Conservation (phyloP, 2,329 filamentous ascomycete species). For the Pyrenochaeta sp. region DNA sequence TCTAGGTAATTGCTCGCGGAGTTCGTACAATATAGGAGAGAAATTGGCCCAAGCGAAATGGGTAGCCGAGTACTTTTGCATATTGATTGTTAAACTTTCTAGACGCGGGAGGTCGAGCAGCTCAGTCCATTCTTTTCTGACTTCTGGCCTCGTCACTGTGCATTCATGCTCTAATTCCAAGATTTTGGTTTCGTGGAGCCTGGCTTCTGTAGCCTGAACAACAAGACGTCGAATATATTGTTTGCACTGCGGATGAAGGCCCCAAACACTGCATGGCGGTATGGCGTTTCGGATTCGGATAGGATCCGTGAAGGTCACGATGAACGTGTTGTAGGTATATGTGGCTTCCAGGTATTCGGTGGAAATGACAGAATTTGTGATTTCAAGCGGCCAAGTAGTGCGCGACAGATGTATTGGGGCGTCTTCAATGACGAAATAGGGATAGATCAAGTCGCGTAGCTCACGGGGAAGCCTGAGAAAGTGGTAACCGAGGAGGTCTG, state of each 20-base stretch:
- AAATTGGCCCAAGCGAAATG: conserved; percentile 20
- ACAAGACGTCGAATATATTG: conserved; percentile 18
- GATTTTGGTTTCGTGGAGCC: background rate
- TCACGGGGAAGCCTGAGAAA: conserved; percentile 25
- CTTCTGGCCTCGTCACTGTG: background rate
- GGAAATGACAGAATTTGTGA: conserved; percentile 3
- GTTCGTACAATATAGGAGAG: conserved; percentile 14
- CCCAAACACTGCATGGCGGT: background rate
- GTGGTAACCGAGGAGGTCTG: background rate
- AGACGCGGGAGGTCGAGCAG: conserved; percentile 17
- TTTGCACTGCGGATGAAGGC: background rate
- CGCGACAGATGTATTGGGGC: conserved; percentile 6
- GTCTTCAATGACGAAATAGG: conserved; percentile 6
- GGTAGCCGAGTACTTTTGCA: conserved; percentile 10
- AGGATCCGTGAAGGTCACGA: background rate
- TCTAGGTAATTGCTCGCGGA: conserved; percentile 13
- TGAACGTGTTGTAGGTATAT: conserved; percentile 18
- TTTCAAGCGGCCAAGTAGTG: background rate
- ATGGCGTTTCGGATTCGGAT: background rate
- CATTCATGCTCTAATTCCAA: background rate
- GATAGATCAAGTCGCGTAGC: conserved; percentile 28
- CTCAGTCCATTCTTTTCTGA: conserved; percentile 9
- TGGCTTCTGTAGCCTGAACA: conserved; percentile 10
- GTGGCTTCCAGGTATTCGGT: conserved; percentile 21
- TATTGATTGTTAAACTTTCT: conserved; percentile 13